Conservation (phyloP, 2,329 filamentous ascomycete species). For the Chrysosporium queenslandicum region DNA sequence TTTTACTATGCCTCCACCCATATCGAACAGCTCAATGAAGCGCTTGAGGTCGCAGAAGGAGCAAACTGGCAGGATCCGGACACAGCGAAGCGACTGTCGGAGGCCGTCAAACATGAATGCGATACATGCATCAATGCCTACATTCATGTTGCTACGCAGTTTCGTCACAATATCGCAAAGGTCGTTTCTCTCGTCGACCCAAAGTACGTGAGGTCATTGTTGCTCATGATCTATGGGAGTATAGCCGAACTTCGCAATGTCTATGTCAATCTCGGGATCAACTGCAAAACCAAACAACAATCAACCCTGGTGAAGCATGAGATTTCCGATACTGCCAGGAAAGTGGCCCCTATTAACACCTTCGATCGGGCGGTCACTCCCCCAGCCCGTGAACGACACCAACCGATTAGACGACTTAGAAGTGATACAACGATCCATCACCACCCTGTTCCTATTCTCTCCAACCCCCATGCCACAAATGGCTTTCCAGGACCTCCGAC, state of each 20-base stretch:
- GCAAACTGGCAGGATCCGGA: constrained; percentile 44
- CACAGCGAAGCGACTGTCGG: constrained; percentile 31
- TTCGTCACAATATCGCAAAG: constrained; percentile 41
- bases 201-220: constrained; percentile 48
- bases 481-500: constrained; percentile 23
- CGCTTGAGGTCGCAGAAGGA: constrained; percentile 42
- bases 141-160: constrained; percentile 40
- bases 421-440: constrained; percentile 45
- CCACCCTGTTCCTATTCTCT: constrained; percentile 30
- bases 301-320: constrained; percentile 21
- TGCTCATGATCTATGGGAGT: constrained; percentile 50
- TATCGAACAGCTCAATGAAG: constrained; percentile 48
- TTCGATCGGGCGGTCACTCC: constrained; percentile 33
- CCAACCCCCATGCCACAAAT: constrained; percentile 22
- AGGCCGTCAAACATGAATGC: constrained; percentile 39
- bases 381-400: constrained; percentile 36
- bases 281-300: constrained; percentile 26
- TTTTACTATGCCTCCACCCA: constrained; percentile 48
- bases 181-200: constrained; percentile 48
- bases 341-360: constrained; percentile 22
- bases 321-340: constrained; percentile 20
- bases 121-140: constrained; percentile 43
- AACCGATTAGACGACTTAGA: constrained; percentile 37
- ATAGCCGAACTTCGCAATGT: constrained; percentile 52
- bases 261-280: constrained; percentile 43